A percentile compares a stretch with the other conserved stretches of the same genome.
These are phyloP conservation scores for Nicotiana obtusifolia DNA, from an alignment of 257 asterid species.

Conservation along the genomic window DNA sequence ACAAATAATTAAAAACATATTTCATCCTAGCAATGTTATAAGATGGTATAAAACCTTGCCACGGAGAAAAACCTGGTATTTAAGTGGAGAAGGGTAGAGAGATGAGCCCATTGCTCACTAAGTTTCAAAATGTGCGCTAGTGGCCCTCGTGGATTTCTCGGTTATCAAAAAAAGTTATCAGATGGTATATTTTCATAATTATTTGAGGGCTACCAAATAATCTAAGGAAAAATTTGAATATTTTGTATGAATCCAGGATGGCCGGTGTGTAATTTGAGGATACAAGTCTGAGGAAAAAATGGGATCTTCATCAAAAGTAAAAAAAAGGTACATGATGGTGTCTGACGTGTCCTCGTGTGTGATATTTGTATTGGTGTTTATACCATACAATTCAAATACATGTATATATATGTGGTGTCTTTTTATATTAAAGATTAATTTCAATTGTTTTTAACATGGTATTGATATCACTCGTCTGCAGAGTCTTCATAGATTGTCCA, in stretches of 20 bases:
- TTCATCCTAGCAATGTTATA: neutral
- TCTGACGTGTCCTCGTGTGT: neutral
- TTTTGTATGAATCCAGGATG: conserved; percentile 6
- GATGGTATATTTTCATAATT: neutral
- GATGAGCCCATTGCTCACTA: no score
- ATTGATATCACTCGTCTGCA: neutral
- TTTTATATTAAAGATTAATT: neutral
- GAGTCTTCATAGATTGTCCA: neutral
- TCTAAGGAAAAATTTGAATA: neutral
- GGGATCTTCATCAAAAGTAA: conserved; percentile 1
- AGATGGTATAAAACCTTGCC: neutral
- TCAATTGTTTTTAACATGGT: neutral
- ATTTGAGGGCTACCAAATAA: neutral
- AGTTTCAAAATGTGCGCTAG: no score
- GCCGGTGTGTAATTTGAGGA: neutral
- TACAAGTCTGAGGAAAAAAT: conserved; percentile 10
- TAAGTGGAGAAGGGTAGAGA: no score
- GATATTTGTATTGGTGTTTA: neutral
- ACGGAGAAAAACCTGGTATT: no score
- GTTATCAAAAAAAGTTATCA: neutral
- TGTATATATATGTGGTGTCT: neutral
- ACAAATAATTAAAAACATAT: neutral
- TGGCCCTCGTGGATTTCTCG: no score
- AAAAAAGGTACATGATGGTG: neutral
- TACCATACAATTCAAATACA: neutral